Percentiles rank a stretch among this genome's conserved stretches.
Conservation (phyloP, 2,329 filamentous ascomycete genomes). For the Knufia fluminis region DNA sequence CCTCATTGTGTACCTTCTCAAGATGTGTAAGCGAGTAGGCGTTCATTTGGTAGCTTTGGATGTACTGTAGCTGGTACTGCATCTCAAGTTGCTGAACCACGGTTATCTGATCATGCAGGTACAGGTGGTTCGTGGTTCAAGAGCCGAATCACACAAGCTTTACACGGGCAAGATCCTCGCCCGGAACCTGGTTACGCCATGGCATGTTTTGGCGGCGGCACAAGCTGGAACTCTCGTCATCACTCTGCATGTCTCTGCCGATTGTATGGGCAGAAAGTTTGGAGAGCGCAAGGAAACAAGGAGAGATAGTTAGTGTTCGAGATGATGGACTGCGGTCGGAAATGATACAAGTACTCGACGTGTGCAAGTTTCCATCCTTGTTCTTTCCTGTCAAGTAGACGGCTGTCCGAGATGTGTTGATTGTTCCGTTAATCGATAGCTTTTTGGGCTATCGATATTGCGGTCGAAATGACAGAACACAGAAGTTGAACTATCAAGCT, state of each 20-base stretch:
- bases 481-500: not conserved
- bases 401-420: not conserved
- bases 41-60: no score
- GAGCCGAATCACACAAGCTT: no score
- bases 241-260: not conserved
- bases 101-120: no score
- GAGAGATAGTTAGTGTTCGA: not conserved
- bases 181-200: not conserved
- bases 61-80: no score
- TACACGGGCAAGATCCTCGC: not conserved
- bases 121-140: no score
- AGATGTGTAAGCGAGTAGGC: no score
- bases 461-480: not conserved
- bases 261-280: not conserved
- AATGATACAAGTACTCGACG: not conserved
- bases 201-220: not conserved
- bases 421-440: constrained; percentile 1
- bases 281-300: not conserved
- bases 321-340: not conserved
- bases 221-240: not conserved
- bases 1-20: no score
- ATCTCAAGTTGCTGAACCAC: not conserved
- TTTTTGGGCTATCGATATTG: constrained; percentile 2
- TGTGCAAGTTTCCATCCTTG: not conserved
- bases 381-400: not conserved